Conservation (phyloP, 495 filamentous ascomycete genomes). For the Hypoxylon rickii region DNA sequence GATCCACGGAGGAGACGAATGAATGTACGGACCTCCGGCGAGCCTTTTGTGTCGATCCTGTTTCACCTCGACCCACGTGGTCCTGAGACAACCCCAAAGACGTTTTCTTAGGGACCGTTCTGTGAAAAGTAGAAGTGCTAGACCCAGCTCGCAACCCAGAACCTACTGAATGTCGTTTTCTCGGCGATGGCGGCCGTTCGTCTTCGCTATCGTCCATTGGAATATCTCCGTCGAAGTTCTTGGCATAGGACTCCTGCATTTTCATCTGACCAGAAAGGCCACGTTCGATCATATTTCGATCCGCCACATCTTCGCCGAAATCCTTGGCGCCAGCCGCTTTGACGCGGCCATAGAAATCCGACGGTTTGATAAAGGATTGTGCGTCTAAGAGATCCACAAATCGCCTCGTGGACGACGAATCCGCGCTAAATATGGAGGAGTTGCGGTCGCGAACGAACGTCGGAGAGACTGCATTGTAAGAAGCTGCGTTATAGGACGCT, state of each 20-base stretch:
- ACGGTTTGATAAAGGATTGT: slow-evolving; percentile 51
- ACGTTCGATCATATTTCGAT: slow-evolving; percentile 53
- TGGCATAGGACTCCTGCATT: slow-evolving; percentile 40
- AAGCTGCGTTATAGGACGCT: slow-evolving; percentile 35
- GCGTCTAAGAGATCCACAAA: slow-evolving; percentile 58
- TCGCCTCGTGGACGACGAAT: slow-evolving; percentile 23
- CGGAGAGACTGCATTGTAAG: slow-evolving; percentile 7
- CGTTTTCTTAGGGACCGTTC: slow-evolving; percentile 24
- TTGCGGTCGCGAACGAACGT: slow-evolving; percentile 15
- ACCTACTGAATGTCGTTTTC: slow-evolving; percentile 29
- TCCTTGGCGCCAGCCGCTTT: slow-evolving; percentile 52
- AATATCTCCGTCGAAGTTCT: background rate
- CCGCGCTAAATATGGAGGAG: slow-evolving; percentile 36
- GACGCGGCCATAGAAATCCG: slow-evolving; percentile 49
- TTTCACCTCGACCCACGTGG: slow-evolving; percentile 1
- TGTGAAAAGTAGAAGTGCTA: slow-evolving; percentile 12
- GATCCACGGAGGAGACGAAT: slow-evolving; percentile 10
- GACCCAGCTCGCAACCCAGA: slow-evolving; percentile 33
- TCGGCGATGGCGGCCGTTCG: slow-evolving; percentile 13
- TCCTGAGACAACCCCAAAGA: slow-evolving; percentile 21
- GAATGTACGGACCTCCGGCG: slow-evolving; percentile 36
- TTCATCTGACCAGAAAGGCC: slow-evolving; percentile 37
- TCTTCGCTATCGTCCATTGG: slow-evolving; percentile 8
- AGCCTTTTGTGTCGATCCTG: slow-evolving; percentile 6
- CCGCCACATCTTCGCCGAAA: slow-evolving; percentile 61